Percentiles rank a stretch among this genome's conserved stretches.
Evolutionary conservation across 495 filamentous ascomycete genomes (phyloP).

Genomic region (Lichenothelia convexa): DNA sequence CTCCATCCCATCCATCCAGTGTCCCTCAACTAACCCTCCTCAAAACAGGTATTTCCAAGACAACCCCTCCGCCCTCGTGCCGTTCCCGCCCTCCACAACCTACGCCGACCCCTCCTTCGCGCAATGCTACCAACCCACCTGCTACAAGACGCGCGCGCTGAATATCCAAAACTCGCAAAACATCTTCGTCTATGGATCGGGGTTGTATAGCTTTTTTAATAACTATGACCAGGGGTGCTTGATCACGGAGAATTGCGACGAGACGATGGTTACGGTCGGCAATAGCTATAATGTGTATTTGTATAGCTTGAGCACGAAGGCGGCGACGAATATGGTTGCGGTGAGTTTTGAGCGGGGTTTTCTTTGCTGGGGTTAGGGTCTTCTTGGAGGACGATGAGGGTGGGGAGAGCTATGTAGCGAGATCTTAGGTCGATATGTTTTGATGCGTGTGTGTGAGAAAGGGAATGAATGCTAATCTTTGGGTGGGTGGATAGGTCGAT

Average conservation of each 20-base stretch:
- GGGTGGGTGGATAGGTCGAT: no score
- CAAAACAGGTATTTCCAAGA: slow-evolving; percentile 51
- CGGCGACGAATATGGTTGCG: slow-evolving; percentile 68
- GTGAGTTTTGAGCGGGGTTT: no score
- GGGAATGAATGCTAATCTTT: no score
- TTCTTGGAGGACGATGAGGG: no score
- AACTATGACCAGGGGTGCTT: slow-evolving; percentile 58
- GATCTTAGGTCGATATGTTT: no score
- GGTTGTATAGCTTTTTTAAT: slow-evolving; percentile 37
- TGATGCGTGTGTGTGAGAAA: no score
- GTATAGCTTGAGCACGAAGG: slow-evolving; percentile 75
- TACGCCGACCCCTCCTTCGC: slow-evolving; percentile 65
- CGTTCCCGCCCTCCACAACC: slow-evolving; percentile 41
- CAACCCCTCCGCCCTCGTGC: slow-evolving; percentile 56
- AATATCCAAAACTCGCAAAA: slow-evolving; percentile 31
- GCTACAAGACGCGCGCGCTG: slow-evolving; percentile 71
- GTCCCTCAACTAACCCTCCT: no score
- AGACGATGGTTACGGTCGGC: slow-evolving; percentile 73
- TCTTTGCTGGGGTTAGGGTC: no score
- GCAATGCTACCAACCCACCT: slow-evolving; percentile 35
- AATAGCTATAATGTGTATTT: slow-evolving; percentile 42
- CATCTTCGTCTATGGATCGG: slow-evolving; percentile 18
- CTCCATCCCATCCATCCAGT: no score
- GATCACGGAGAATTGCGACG: slow-evolving; percentile 56
- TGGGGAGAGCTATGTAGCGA: no score